Evolutionary conservation across 768 basidiomycete genomes (phyloP).

Genomic region (Lentinus tigrinus): DNA sequence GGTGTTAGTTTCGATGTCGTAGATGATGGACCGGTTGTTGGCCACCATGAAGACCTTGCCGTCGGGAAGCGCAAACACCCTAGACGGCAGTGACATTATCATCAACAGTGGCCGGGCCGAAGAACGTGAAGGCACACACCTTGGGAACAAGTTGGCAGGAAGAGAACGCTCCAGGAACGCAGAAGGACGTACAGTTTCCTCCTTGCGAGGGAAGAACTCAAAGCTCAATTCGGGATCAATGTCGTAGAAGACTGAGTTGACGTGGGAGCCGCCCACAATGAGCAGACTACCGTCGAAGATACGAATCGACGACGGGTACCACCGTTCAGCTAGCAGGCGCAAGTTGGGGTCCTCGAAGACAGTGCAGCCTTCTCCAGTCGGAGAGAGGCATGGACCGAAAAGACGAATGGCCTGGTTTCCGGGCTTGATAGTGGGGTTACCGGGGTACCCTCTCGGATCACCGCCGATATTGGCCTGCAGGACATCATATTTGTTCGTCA

Average conservation of each 20-base stretch:
- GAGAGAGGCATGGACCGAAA: conserved; percentile 61
- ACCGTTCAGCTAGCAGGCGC: conserved; percentile 72
- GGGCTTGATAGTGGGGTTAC: conserved; percentile 67
- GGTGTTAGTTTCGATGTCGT: conserved; percentile 65
- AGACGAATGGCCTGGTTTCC: conserved; percentile 76
- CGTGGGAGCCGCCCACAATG: conserved; percentile 79
- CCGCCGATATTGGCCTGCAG: conserved; percentile 71
- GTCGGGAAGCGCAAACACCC: conserved; percentile 69
- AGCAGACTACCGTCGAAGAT: conserved; percentile 80
- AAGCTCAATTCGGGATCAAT: conserved; percentile 74
- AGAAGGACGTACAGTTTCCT: conserved; percentile 27
- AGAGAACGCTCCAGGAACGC: conserved; percentile 29
- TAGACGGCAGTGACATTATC: conserved; percentile 58
- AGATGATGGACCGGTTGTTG: conserved; percentile 76
- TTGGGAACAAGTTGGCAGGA: conserved; percentile 37
- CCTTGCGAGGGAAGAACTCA: conserved; percentile 82
- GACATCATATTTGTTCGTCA: too few relatives aligned
- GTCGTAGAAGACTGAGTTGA: conserved; percentile 85
- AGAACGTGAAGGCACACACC: conserved; percentile 44
- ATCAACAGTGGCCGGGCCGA: conserved; percentile 63
- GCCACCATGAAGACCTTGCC: conserved; percentile 75
- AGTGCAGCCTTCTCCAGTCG: conserved; percentile 48
- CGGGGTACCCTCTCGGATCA: conserved; percentile 66
- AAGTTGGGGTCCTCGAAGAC: conserved; percentile 70
- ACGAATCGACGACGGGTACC: conserved; percentile 75